phyloP scores from a whole-genome alignment of 257 asterid species.

The Solanum pennellii region DNA sequence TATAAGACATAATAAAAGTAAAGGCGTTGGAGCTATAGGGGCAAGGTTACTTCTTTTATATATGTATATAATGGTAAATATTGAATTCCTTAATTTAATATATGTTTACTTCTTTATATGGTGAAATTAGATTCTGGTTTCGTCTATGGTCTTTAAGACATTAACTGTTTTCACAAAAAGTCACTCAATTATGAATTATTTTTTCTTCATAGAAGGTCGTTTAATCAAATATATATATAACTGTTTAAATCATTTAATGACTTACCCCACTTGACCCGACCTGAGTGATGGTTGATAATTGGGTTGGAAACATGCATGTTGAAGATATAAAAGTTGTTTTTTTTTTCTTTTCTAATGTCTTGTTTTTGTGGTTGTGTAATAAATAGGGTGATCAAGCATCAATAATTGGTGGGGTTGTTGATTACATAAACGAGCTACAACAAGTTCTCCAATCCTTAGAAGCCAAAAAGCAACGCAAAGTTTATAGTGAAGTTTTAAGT shows the following conservation, averaged over 20 bases:
- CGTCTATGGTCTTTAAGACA: background rate
- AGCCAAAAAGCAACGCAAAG: constrained; percentile 76
- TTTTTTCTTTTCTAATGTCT: background rate
- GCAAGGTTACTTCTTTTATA: background rate
- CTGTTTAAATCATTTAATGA: background rate
- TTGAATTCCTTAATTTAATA: background rate
- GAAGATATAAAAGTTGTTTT: background rate
- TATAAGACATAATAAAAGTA: background rate
- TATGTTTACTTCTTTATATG: background rate
- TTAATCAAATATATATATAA: too few species aligned
- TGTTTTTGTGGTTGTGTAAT: background rate
- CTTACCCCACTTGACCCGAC: background rate
- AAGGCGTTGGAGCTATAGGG: background rate
- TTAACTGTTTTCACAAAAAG: too few species aligned
- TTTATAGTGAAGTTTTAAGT: constrained; percentile 49
- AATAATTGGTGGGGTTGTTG: constrained; percentile 84
- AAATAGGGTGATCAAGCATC: constrained; percentile 91
- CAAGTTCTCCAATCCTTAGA: constrained; percentile 67
- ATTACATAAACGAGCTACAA: constrained; percentile 78
- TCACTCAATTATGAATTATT: too few species aligned
- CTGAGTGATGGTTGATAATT: background rate
- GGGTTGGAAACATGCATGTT: background rate
- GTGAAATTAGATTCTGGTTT: background rate
- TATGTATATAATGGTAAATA: background rate
- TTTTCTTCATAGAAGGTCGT: too few species aligned